Evolutionary conservation across 257 asterid species (phyloP).

Genomic region (Nicotiana sylvestris): DNA sequence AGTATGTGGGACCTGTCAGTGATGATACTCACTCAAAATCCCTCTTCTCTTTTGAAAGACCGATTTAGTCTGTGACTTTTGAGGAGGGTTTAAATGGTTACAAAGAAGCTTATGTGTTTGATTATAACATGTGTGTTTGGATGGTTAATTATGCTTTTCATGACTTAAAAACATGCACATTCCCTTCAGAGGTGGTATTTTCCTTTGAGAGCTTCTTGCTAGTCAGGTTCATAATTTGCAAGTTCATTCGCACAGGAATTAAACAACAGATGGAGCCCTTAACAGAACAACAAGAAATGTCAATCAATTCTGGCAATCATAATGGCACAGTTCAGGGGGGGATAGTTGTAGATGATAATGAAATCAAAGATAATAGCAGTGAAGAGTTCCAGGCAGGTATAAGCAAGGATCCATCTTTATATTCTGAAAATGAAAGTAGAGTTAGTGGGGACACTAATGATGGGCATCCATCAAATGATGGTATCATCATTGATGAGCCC

Average conservation of each 20-base stretch:
- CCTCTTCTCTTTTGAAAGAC: neutral
- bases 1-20: neutral
- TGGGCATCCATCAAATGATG: conserved; percentile 36
- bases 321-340: conserved; percentile 34
- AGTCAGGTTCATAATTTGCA: conserved; percentile 13
- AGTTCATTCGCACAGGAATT: conserved; percentile 37
- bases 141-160: neutral
- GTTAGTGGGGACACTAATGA: conserved; percentile 31
- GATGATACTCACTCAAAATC: neutral
- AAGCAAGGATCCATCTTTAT: conserved; percentile 32
- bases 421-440: conserved; percentile 41
- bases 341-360: conserved; percentile 36
- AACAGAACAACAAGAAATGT: conserved; percentile 50
- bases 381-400: conserved; percentile 39
- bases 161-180: neutral
- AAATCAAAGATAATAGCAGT: conserved; percentile 29
- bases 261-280: conserved; percentile 60
- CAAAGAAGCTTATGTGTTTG: neutral
- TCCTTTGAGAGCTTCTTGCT: neutral
- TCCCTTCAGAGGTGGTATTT: neutral
- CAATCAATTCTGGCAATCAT: conserved; percentile 40
- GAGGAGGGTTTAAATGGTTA: neutral
- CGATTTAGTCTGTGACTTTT: neutral
- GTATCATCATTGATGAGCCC: conserved; percentile 22
- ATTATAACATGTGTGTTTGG: neutral